phyloP scores from a whole-genome alignment of 257 asterid species.

The Przewalskia tangutica region DNA sequence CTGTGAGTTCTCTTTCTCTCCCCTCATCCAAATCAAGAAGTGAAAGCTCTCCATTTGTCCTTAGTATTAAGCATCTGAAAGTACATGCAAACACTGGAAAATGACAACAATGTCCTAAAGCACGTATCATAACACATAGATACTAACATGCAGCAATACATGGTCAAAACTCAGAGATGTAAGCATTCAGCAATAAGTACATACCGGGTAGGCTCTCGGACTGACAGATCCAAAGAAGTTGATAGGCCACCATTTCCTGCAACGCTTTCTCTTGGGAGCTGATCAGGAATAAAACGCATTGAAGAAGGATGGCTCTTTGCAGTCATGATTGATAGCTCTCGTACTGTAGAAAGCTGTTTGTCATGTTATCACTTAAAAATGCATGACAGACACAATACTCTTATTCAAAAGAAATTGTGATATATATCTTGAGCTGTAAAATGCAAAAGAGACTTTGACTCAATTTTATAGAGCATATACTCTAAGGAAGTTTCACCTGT shows the following conservation, averaged over 20 bases:
- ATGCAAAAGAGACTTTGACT: background rate
- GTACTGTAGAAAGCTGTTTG: conserved; percentile 99
- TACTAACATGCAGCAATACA: conserved; percentile 9
- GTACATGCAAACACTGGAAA: conserved; percentile 1
- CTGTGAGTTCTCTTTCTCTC: conserved; percentile 90
- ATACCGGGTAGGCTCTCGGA: conserved; percentile 80
- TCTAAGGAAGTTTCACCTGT: conserved; percentile 47
- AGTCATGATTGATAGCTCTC: conserved; percentile 99
- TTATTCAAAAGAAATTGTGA: conserved; percentile 20
- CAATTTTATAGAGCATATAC: background rate
- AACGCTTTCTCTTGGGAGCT: conserved; percentile 43
- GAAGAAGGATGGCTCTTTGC: conserved; percentile 98
- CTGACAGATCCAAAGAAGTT: conserved; percentile 41
- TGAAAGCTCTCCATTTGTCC: conserved; percentile 95
- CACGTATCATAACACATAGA: background rate
- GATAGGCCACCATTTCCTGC: conserved; percentile 32
- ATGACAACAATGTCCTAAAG: background rate
- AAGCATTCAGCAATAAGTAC: conserved; percentile 16
- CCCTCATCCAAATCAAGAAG: conserved; percentile 98
- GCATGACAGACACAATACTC: conserved; percentile 34
- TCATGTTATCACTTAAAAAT: conserved; percentile 94
- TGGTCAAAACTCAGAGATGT: conserved; percentile 3
- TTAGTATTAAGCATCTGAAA: conserved; percentile 76
- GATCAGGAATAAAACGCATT: conserved; percentile 92
- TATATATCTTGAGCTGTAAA: background rate